These are phyloP conservation scores for Pterocarpus macrocarpus DNA, from an alignment of 306 rosid genomes.

Conservation along the genomic window DNA sequence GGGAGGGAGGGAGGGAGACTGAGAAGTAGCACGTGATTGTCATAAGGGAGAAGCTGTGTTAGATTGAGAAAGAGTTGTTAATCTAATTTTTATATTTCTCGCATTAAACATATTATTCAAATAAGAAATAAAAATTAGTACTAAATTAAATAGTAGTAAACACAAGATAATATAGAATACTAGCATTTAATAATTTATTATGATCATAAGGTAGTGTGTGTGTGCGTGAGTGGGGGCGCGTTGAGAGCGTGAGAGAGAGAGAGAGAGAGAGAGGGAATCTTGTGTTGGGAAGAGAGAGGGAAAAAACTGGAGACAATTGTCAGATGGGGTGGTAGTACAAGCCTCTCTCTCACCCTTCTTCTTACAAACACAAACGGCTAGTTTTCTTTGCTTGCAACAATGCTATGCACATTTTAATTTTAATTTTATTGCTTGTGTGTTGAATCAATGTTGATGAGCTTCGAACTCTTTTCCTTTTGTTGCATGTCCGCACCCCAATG, in stretches of 20 bases:
- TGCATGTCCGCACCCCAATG: constrained; percentile 58
- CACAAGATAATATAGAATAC: neutral
- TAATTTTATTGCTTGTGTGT: neutral
- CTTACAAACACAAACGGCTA: constrained; percentile 79
- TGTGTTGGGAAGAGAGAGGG: constrained; percentile 59
- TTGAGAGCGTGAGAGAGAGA: constrained; percentile 40
- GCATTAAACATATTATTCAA: too few relatives aligned
- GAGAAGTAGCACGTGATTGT: constrained; percentile 68
- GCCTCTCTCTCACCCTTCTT: constrained; percentile 36
- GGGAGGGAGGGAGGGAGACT: neutral
- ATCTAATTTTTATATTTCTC: too few relatives aligned
- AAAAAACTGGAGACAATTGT: constrained; percentile 46
- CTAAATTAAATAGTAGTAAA: neutral
- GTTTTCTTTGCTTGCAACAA: constrained; percentile 49
- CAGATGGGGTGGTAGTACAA: constrained; percentile 57
- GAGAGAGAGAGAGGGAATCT: constrained; percentile 51
- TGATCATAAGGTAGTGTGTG: constrained; percentile 1
- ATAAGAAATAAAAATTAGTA: neutral
- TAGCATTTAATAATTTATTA: neutral
- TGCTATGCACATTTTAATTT: constrained; percentile 22
- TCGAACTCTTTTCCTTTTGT: constrained; percentile 45
- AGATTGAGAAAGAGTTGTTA: neutral
- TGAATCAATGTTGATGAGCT: constrained; percentile 15
- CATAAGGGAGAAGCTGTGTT: constrained; percentile 4
- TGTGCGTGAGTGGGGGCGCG: constrained; percentile 44